Percentiles rank a stretch among this genome's conserved stretches.
These are phyloP conservation scores for Yamadazyma friedrichii DNA, from an alignment of 1,139 yeast species.

Conservation along the genomic window DNA sequence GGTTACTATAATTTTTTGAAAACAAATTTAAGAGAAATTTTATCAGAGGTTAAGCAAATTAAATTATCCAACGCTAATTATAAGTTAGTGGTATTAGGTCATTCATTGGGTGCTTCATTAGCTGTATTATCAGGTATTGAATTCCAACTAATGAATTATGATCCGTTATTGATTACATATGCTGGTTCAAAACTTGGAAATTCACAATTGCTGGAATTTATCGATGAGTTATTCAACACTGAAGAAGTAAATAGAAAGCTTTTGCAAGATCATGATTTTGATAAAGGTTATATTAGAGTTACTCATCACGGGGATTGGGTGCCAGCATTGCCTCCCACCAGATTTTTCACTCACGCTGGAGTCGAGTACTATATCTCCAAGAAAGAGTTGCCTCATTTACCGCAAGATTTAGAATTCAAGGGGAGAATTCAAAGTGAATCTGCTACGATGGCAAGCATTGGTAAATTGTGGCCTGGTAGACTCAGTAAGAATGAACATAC, in stretches of 20 bases:
- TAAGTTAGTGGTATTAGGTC: constrained; percentile 57
- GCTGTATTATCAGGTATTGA: constrained; percentile 63
- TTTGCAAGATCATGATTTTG: constrained; percentile 18
- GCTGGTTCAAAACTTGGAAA: constrained; percentile 69
- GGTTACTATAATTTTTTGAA: constrained; percentile 52
- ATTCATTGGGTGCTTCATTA: constrained; percentile 73
- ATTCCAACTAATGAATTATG: constrained; percentile 47
- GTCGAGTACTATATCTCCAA: constrained; percentile 47
- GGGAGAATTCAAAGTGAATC: too few relatives aligned
- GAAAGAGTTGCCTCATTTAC: constrained; percentile 44
- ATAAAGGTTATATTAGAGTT: constrained; percentile 46
- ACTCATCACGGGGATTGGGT: constrained; percentile 57
- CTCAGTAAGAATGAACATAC: constrained; percentile 34
- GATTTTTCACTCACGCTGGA: constrained; percentile 46
- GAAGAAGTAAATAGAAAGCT: constrained; percentile 17
- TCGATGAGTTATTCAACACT: constrained; percentile 49
- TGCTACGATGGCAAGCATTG: too few relatives aligned
- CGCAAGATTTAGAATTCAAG: constrained; percentile 33
- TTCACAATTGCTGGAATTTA: constrained; percentile 44
- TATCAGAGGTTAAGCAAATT: constrained; percentile 30
- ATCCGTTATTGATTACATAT: constrained; percentile 54
- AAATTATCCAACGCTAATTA: constrained; percentile 42
- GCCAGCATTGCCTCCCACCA: constrained; percentile 57
- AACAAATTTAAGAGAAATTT: constrained; percentile 37
- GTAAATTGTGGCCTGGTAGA: not conserved